Evolutionary conservation across 1,139 yeast genomes (phyloP).

Genomic region (Pichia sp.): DNA sequence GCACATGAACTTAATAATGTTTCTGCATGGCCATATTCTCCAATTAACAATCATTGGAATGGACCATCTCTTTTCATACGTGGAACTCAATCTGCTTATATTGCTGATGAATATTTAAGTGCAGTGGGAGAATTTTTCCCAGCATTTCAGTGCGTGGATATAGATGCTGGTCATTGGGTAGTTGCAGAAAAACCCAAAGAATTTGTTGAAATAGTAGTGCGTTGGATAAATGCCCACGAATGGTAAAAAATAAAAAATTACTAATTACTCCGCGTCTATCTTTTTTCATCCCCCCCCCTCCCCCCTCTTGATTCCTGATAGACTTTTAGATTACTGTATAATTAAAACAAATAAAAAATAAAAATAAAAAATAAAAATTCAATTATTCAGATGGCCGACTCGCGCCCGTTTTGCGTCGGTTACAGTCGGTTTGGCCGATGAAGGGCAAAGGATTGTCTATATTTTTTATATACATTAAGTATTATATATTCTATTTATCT

Average conservation of each 20-base stretch:
- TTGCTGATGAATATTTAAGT: conserved; percentile 80
- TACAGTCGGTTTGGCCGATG: no score
- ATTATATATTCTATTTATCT: no score
- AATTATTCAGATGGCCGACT: conserved; percentile 5
- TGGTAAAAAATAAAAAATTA: background rate
- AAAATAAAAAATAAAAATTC: conserved; percentile 14
- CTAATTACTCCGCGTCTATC: no score
- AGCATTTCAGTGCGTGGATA: conserved; percentile 58
- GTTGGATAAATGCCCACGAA: conserved; percentile 37
- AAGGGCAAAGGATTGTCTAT: background rate
- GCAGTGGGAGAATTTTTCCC: conserved; percentile 79
- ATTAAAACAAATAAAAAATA: background rate
- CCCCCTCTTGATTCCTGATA: no score
- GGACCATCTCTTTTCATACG: conserved; percentile 77
- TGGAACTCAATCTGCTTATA: conserved; percentile 70
- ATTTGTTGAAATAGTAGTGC: conserved; percentile 51
- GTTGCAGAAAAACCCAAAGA: conserved; percentile 73
- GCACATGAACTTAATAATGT: conserved; percentile 59
- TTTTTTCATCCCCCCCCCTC: no score
- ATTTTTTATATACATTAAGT: no score
- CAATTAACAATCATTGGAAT: conserved; percentile 43
- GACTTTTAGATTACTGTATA: no score
- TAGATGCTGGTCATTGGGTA: conserved; percentile 90
- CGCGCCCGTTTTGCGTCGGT: conserved; percentile 6
- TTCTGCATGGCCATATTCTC: conserved; percentile 65